Evolutionary conservation across 2,329 filamentous ascomycete species (phyloP), one percentile per base, ranked within the genome.

Genomic region (Ceratocystis smalleyi): DNA sequence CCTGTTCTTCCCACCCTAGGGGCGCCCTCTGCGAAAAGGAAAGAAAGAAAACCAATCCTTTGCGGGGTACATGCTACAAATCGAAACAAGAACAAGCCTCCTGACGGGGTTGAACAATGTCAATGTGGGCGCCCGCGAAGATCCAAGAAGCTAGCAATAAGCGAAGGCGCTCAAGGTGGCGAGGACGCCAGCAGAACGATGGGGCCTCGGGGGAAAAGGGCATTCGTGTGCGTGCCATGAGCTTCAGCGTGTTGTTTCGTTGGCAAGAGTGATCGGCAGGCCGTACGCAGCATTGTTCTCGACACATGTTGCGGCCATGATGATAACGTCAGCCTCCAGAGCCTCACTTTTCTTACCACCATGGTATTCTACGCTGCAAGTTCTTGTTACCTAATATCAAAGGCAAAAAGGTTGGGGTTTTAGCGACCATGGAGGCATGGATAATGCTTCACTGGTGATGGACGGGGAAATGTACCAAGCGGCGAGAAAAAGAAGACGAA

Each of bases 71-170:
- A 19, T 57, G 10, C n/a, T 10, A 57, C 27, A 30, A 55, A 22
- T 57, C n/a, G 54, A 57, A 32, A 57, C 54, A 24, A 24, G 49
- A 12, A 19, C 49, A 8, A n/a, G 10, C 32, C 35, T 40, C 35
- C 35, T 15, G 54, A 57, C n/a, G 54, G 27, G 32, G 54, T 32
- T 30, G 22, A 57, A 57, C 54, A 57, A 57, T 35, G 54, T 32
- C 54, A 57, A 57, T 57, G 54, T 57, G 54, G 8, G 54, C 54
- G 27, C 27, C 54, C 54, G 54, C 27, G 27, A 57, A 57, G 54
- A 35, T 57, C 12, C 15, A 32, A 17, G 17, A 32, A 32, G 12
- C 54, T n/a, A 32, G 54, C 24, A 17, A 10, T 30, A 19, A 57
- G 54, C 54, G 54, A 57, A 57, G 54, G 54, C 22, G 15, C 54